Evolutionary conservation across 1,139 yeast species (phyloP).

Genomic region (Candida gigantensis): DNA sequence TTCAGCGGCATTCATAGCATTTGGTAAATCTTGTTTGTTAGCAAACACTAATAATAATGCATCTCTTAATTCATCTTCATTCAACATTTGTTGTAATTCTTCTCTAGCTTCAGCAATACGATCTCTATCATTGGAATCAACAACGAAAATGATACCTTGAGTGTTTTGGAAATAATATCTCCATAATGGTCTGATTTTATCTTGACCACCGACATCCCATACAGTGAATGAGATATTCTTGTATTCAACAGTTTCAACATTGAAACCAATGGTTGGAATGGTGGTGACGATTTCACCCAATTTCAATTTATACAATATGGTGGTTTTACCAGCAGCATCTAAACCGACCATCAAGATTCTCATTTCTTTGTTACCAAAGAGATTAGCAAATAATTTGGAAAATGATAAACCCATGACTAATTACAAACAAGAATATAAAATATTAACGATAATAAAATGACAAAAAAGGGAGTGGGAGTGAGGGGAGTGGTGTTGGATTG

Average conservation of each 20-base stretch:
- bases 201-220: constrained; percentile 50
- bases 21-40: constrained; percentile 46
- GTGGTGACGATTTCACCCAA: constrained; percentile 46
- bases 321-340: constrained; percentile 48
- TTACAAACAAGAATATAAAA: background rate
- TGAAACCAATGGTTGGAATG: constrained; percentile 45
- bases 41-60: constrained; percentile 45
- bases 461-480: constrained; percentile 1
- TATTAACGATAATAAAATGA: constrained; percentile 1
- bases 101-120: constrained; percentile 47
- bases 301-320: constrained; percentile 43
- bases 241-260: constrained; percentile 45
- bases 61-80: constrained; percentile 45
- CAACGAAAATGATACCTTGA: constrained; percentile 44
- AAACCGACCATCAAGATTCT: constrained; percentile 47
- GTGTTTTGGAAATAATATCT: constrained; percentile 47
- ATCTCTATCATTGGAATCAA: constrained; percentile 46
- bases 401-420: constrained; percentile 36
- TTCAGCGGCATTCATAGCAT: constrained; percentile 48
- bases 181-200: constrained; percentile 46
- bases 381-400: constrained; percentile 37
- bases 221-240: constrained; percentile 44
- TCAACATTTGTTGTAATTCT: constrained; percentile 46
- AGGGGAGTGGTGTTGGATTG: background rate
- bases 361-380: constrained; percentile 46